Base-by-base conservation (phyloP, 1,284 basidiomycete species). In the Cryptococcus sp. region DNA sequence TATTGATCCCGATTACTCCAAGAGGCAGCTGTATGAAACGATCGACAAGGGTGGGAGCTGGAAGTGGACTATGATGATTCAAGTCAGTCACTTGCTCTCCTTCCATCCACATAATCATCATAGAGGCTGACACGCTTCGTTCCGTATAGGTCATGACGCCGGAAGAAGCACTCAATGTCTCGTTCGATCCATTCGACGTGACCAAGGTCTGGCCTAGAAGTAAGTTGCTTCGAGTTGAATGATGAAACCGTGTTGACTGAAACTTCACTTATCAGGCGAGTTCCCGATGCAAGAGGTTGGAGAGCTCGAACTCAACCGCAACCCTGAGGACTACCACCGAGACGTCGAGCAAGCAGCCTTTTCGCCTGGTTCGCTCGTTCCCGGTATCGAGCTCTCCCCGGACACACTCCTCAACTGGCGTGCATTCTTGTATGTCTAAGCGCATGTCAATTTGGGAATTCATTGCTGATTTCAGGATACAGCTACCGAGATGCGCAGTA, bases 101-200 rank as follows among this genome's bases (percentile, higher is more conserved):
- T 15, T 34, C 40, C 25, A n/a, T 10, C n/a, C 38, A 34, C 29
- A 10, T 13, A 10, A 13, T 10, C 29, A 4, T 29, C 26, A 29
- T 29, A n/a, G n/a, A n/a, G 29, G 8, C 29, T 34, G 8, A 34
- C 29, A 34, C 8, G 45, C 26, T 17, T 23, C 19, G 7, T 26
- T 22, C 17, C 10, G 11, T 34, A 25, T 60, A 73, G 46, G 62
- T 72, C 51, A 75, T 80, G 79, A 73, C 67, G 10, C 74, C 78
- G 1, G 66, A 78, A 51, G 64, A 78, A 45, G 77, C 76, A 3
- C 66, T 69, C 13, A 61, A 71, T 8, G 65, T 68, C 55, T 61
- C 55, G 26, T 80, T 78, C 26, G 76, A 81, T 54, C 64, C 78
- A 17, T 77, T 80, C 26, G 79, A 80, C 64, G 70, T 80, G 29